Evolutionary conservation across 345 rosid species (phyloP).

Genomic region (Citrus sp.): DNA sequence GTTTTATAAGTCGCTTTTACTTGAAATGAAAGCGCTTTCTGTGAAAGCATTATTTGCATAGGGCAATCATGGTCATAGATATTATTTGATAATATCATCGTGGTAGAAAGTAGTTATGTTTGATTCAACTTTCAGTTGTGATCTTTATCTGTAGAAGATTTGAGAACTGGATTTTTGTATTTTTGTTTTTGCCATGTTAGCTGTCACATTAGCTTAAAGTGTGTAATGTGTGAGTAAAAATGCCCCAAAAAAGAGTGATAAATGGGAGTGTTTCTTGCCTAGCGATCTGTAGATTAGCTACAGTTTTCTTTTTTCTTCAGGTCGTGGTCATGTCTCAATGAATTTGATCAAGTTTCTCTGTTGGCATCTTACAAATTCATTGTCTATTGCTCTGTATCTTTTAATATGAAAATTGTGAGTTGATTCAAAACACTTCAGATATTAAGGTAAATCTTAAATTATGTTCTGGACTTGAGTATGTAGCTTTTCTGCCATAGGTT

Average conservation of each 20-base stretch:
- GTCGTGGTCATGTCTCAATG: not conserved
- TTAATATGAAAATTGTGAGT: not conserved
- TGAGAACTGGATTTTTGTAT: not conserved
- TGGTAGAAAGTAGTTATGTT: not conserved
- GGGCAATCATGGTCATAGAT: not conserved
- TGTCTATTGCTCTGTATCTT: not conserved
- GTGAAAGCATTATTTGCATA: not conserved
- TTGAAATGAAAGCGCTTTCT: not conserved
- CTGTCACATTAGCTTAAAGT: not conserved
- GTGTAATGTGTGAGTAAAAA: not conserved
- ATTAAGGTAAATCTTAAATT: not conserved
- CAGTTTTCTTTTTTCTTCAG: not conserved
- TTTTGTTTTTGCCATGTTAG: not conserved
- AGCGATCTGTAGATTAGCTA: not conserved
- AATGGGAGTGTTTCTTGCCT: not conserved
- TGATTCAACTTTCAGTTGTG: not conserved
- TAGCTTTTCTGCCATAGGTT: slow-evolving; percentile 35
- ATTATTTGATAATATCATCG: not conserved
- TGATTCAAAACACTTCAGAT: not conserved
- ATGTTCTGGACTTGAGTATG: not conserved
- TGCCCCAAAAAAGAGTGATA: not conserved
- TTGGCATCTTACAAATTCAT: not conserved
- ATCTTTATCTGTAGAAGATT: not conserved
- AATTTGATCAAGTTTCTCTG: not conserved
- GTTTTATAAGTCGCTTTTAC: not conserved